Evolutionary conservation across 2,329 filamentous ascomycete genomes (phyloP), one percentile per base, ranked within the genome.

Genomic region (Chaetothyriales sp.): DNA sequence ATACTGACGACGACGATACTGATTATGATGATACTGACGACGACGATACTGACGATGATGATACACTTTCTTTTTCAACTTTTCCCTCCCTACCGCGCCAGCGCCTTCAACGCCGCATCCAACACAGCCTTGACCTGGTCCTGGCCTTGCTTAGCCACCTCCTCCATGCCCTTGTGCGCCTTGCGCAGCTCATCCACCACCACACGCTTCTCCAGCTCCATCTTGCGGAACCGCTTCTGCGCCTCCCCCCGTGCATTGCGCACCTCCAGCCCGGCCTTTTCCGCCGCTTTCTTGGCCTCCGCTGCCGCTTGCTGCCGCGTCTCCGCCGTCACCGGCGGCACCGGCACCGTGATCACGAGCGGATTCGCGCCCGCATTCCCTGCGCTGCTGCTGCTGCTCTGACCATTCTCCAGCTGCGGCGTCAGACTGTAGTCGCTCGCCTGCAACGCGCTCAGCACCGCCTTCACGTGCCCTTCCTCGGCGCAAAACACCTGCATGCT

Each of bases 401-500:
- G 3, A 18, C 5, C 10, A 15, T 29, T 13, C 46, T 22, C 20
- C 15, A 44, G 59, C 56, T 70, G 68, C 3, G 71, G 70, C 4
- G 67, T 71, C 46, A 73, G 57, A 29, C 69, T 72, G 28, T 73
- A 58, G 20, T 66, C 64, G 4, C 69, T 70, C 25, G 68, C 64
- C 20, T 67, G 55, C 28, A 74, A 68, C 7, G 72, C 65, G 1
- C 70, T 69, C 7, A 62, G 64, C 18, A 73, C 64, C 6, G 70
- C 66, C 65, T 73, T 73, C 48, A 72, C 55, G 54, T 73, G 67
- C 70, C 78, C 77, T 60, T 79, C 75, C 61, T 86, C 83, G 13
- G 80, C 77, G 43, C 78, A 78, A 19, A 83, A 64, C n/a, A 86
- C 70, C 53, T 78, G 76, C 28, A 85, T 65, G 59, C 73, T 73